Base-by-base conservation (phyloP, 176 grass and related monocot genomes). In the Neostapfia colusana region DNA sequence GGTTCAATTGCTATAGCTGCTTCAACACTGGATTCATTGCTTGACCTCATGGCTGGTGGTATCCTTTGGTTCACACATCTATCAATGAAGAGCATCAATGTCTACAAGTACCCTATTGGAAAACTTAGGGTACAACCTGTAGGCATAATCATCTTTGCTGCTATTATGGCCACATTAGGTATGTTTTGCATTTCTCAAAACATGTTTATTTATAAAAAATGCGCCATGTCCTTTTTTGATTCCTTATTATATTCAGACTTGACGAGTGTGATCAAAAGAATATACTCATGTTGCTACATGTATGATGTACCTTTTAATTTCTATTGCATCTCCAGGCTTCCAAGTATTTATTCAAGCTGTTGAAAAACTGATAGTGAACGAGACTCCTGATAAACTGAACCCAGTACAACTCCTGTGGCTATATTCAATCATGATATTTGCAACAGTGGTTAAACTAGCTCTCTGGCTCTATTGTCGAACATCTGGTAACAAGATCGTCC, bases 41-140 rank as follows among this genome's bases (percentile, higher is more conserved):
- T 97, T 74, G 94, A 93, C 83, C 89, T 93, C 51, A 91, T 97
- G 94, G 94, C 94, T 56, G 94, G 94, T 58, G 94, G 88, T 53
- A 97, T 97, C 14, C 91, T 97, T 65, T 97, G 93, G 94, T 97
- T 97, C 79, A 97, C 94, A 37, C 94, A 97, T 82, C 77, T 97
- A 42, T 97, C 94, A 9, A 97, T 93, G 94, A 97, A 91, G 79
- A 88, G 67, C 72, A 91, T 93, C 20, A 93, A 93, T 40, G 86
- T 93, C 23, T 93, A 93, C 86, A 91, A 93, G 70, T 97, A 97
- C 57, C 94, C 91, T 17, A 93, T 97, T 73, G 91, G 94, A 28
- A 97, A 97, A 87, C 59, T 97, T 82, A 85, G 94, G 25, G 91
- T 97, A 42, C 94, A 93, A 34, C 94, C 94, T 27, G 91, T 97